Base-by-base conservation (phyloP, 495 filamentous ascomycete genomes). In the Aspergillus sclerotiicarbonarius region DNA sequence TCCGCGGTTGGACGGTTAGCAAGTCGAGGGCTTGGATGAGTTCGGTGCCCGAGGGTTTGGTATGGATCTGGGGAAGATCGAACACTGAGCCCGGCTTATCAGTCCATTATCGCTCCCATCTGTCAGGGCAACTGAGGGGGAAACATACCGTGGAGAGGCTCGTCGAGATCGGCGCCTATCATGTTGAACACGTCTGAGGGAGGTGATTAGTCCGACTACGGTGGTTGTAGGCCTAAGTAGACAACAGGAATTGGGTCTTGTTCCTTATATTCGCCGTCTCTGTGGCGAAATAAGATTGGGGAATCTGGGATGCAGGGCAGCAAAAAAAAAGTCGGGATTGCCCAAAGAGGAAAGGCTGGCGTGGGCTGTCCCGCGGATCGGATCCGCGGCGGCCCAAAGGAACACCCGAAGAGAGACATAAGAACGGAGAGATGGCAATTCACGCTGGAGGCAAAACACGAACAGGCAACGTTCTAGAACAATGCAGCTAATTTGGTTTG, bases 21-120 rank as follows among this genome's bases (percentile, higher is more conserved):
- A 75, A 58, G 19, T 76, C 64, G 13, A 85, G 67, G 13, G 74
- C 64, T 37, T 71, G 68, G 18, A 82, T 51, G 29, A 85, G 70
- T 15, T 74, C 71, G 20, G 74, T 71, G 31, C 73, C 75, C 0
- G 77, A 75, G 3, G 82, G 80, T 53, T 78, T 76, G 46, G 65
- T 70, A 68, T 82, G 75, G 51, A 83, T 71, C 53, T 78, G 77
- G 54, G 81, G 81, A 47, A 85, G 71, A 45, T 83, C 81, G 57
- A 83, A 68, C 70, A 80, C 80, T 80, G 67, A 46, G 16, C 37
- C n/a, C 49, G 31, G 46, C 70, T 77, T 76, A 74, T 79, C 72
- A 80, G 72, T 67, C 47, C 68, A 72, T 63, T 64, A 65, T 66
- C 63, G 30, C 60, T 56, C 54, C 54, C 53, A 47, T 45, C 55